Evolutionary conservation across 768 basidiomycete genomes (phyloP).

Genomic region (Psilocybe cubensis): DNA sequence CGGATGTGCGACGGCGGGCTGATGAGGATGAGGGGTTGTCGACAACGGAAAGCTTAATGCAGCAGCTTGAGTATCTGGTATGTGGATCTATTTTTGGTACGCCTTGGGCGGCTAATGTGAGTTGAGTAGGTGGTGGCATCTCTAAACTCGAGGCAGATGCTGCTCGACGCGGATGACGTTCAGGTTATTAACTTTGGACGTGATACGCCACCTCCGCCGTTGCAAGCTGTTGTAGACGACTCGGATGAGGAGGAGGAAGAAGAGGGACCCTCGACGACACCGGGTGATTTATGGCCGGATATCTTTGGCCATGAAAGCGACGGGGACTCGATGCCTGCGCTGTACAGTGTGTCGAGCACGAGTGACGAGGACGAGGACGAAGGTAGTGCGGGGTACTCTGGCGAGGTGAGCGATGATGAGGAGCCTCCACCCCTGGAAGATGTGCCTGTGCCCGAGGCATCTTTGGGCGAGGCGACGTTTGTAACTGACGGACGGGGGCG

Average conservation of each 20-base stretch:
- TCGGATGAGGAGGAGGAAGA: too few species aligned
- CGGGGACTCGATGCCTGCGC: slow-evolving; percentile 36
- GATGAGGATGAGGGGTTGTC: slow-evolving; percentile 14
- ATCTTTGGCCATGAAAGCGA: background rate
- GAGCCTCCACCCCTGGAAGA: background rate
- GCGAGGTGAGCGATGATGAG: slow-evolving; percentile 16
- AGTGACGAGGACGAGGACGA: slow-evolving; percentile 22
- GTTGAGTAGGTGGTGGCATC: slow-evolving; percentile 37
- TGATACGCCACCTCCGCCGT: slow-evolving; percentile 17
- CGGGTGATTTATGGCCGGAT: background rate
- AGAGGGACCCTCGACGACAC: background rate
- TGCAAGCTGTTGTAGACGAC: slow-evolving; percentile 8
- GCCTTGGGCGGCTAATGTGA: too few species aligned
- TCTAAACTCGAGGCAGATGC: slow-evolving; percentile 12
- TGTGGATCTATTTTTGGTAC: too few species aligned
- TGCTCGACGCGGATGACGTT: slow-evolving; percentile 8
- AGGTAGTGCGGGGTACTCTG: slow-evolving; percentile 1
- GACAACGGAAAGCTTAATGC: slow-evolving; percentile 28
- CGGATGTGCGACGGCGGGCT: too few species aligned
- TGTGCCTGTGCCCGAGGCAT: too few species aligned
- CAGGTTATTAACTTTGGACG: slow-evolving; percentile 5
- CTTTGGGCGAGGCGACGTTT: slow-evolving; percentile 47
- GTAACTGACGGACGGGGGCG: slow-evolving; percentile 65
- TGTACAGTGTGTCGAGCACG: slow-evolving; percentile 36
- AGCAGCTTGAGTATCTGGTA: slow-evolving; percentile 26